A percentile compares a stretch with the other conserved stretches of the same genome.
Conservation (phyloP, 805 yeast genomes). For the Candida silvicultrix region DNA sequence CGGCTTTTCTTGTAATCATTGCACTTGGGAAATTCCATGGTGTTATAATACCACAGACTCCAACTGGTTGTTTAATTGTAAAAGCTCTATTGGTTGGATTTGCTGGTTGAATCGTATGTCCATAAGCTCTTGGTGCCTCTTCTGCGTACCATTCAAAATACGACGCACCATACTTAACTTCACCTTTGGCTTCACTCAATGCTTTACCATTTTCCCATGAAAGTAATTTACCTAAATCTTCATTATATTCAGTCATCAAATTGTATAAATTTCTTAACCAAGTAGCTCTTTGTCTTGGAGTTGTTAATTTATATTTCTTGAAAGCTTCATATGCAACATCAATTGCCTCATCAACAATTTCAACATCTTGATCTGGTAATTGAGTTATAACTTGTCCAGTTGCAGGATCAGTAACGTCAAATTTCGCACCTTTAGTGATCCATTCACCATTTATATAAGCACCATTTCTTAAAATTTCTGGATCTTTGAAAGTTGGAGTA, state of each 20-base stretch:
- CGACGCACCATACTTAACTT: constrained; percentile 54
- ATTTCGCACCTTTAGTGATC: constrained; percentile 42
- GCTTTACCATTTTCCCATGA: constrained; percentile 61
- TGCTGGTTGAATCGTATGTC: constrained; percentile 50
- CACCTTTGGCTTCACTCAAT: constrained; percentile 46
- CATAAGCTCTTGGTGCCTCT: constrained; percentile 51
- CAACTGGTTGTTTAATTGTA: constrained; percentile 54
- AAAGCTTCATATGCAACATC: constrained; percentile 41
- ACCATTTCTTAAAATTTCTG: constrained; percentile 48
- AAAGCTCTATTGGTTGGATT: constrained; percentile 44
- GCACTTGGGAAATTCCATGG: constrained; percentile 69
- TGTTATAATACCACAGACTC: constrained; percentile 56
- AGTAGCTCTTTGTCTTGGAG: constrained; percentile 42
- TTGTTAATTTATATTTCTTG: constrained; percentile 37
- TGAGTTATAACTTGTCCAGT: constrained; percentile 47
- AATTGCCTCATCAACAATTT: constrained; percentile 52
- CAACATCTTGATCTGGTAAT: constrained; percentile 56
- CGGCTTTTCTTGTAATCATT: constrained; percentile 61
- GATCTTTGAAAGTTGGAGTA: constrained; percentile 34
- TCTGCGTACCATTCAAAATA: constrained; percentile 87
- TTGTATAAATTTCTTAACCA: constrained; percentile 45
- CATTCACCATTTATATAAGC: constrained; percentile 73
- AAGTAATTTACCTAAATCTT: constrained; percentile 49
- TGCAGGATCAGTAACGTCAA: constrained; percentile 76
- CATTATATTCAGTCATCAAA: constrained; percentile 47